Evolutionary conservation across 768 basidiomycete species (phyloP).

Genomic region (Lentinula sp.): DNA sequence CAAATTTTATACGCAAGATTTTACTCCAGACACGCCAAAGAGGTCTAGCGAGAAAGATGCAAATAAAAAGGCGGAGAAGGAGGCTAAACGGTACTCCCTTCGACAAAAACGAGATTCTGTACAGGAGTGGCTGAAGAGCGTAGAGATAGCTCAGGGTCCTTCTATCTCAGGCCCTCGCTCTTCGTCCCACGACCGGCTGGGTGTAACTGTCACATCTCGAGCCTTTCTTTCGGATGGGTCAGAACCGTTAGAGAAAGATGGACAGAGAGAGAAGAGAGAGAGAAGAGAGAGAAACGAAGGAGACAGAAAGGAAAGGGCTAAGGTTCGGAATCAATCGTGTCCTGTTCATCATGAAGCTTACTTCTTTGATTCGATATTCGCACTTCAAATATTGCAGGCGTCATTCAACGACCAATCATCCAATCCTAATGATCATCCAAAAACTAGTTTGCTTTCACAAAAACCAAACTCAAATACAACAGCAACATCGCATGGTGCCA

Average conservation of each 20-base stretch:
- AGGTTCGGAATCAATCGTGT: neutral
- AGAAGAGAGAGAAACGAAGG: neutral
- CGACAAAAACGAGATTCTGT: neutral
- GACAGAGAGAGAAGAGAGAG: neutral
- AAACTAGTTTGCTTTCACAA: neutral
- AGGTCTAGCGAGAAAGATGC: neutral
- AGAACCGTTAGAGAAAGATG: neutral
- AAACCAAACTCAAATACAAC: neutral
- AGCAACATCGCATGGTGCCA: neutral
- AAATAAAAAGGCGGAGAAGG: neutral
- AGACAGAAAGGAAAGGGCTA: neutral
- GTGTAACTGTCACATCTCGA: neutral
- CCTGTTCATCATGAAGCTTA: neutral
- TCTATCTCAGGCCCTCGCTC: neutral
- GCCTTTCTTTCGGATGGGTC: neutral
- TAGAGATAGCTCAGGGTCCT: neutral
- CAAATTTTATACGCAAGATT: neutral
- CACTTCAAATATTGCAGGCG: neutral
- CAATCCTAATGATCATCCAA: neutral
- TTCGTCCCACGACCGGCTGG: neutral
- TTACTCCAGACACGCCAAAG: neutral
- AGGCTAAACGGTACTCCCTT: neutral
- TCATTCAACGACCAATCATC: neutral
- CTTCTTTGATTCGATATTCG: too few species aligned
- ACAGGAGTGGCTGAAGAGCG: slow-evolving; percentile 1